Base-by-base conservation (phyloP, 164 flowering plant genomes). In the Vitis vinifera region DNA sequence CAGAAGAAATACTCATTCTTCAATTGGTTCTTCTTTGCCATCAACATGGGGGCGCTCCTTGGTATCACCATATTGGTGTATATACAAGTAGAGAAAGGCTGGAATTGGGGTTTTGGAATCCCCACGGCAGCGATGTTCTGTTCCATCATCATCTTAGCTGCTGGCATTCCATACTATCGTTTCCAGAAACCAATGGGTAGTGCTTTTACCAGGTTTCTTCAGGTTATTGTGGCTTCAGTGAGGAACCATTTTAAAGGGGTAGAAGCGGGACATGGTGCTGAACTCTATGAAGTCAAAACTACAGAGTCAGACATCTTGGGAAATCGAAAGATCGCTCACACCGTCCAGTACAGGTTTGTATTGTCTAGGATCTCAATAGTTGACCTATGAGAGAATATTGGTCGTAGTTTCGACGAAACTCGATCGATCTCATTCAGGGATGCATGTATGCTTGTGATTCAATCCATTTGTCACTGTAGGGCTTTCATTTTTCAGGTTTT, bases 1-100 rank as follows among this genome's bases (percentile, higher is more conserved):
- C 55, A 8, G 0, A 82, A 83, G 73, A 89, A 88, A 55, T 85
- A 69, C 70, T 68, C 87, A 0, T 91, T 89, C 77, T 91, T 91
- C 78, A 87, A 91, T 68, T 91, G 94, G 97, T 89, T 91, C 82
- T 89, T 89, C 85, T 88, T 89, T 19, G 91, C 91, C 66, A 88
- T 88, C 68, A 89, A 84, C 83, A 85, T 81, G 71, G 97, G 97
- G 1, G 91, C 84, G 0, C 71, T 89, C 13, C 10, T 88, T 2
- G 91, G 88, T 1, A 74, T 88, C 59, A 88, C 94, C 0, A 23
- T 89, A 1, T 4, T 89, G 67, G 92, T 88, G 3, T 87, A 83
- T 64, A 3, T 85, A 2, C 84, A 84, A 64, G 82, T 53, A 1
- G 57, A 76, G 68, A 65, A 72, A 15, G 97, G 94, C 0, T 89